These are phyloP conservation scores for Schoenoplectus triqueter DNA, from an alignment of 202 grass and related monocot genomes.

Conservation along the genomic window DNA sequence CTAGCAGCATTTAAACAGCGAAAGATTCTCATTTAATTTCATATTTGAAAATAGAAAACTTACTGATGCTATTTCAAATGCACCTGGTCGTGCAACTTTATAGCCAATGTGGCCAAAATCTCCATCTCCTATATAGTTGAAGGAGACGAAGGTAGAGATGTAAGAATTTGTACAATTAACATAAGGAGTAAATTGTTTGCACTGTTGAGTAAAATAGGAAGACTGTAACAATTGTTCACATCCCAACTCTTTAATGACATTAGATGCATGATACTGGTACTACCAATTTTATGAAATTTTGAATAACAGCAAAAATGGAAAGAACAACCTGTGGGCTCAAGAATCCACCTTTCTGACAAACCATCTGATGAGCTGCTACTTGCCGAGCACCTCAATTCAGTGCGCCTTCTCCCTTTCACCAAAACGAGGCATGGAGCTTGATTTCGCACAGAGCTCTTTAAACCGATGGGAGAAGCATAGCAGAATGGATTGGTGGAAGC, in stretches of 20 bases:
- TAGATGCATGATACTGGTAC: not conserved
- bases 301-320: not conserved
- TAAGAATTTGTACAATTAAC: not conserved
- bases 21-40: not conserved
- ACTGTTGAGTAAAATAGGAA: not conserved
- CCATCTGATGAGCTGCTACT: conserved; percentile 9
- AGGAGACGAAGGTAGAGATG: not conserved
- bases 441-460: conserved; percentile 10
- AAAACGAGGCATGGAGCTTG: conserved; percentile 13
- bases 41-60: conserved; percentile 29
- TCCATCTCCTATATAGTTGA: conserved; percentile 59
- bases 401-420: conserved; percentile 26
- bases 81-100: conserved; percentile 56
- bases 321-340: conserved; percentile 69
- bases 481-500: not conserved
- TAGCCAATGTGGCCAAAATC: conserved; percentile 75
- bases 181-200: not conserved
- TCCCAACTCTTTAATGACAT: not conserved
- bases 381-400: conserved; percentile 40
- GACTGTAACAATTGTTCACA: not conserved
- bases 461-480: not conserved
- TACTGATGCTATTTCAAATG: conserved; percentile 74
- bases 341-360: conserved; percentile 62
- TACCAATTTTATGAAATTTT: too few species aligned
- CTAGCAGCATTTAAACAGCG: not conserved